Evolutionary conservation across 495 filamentous ascomycete species (phyloP), one percentile per base, ranked within the genome.

Genomic region (Podospora bellae-mahoneyi): DNA sequence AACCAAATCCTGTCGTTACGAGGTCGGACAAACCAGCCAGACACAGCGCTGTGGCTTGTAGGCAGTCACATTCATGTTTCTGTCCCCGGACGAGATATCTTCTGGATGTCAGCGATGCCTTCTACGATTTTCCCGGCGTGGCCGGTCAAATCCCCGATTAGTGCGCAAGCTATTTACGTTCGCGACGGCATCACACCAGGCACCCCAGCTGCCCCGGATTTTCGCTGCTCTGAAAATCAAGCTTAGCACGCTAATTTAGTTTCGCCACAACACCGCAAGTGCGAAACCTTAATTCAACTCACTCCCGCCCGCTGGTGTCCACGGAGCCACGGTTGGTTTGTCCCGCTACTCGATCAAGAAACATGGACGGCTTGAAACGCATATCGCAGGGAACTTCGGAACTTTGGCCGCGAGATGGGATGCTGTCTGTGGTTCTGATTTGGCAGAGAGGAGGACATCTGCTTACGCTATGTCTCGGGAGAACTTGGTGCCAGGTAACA

Each of bases 281-380:
- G 27, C 64, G 54, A 73, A 75, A 73, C 73, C 62, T 71, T 73
- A 75, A 69, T 56, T 67, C 69, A 68, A 71, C 69, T 60, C 61
- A 64, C 56, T 65, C 39, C 60, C 34, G 44, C 13, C 27, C 64
- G 27, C 55, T 32, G n/a, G 39, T 18, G 26, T 28, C 6, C 39
- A 48, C 39, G 39, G 39, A 15, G n/a, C 6, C 13, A 48, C 39
- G 39, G 39, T 48, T 48, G 13, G 39, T 10, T 48, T 48, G 39
- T 48, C 39, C 39, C 9, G 39, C 39, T 13, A 48, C 23, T 23
- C 23, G 23, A 23, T 23, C 23, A 48, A 10, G 7, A 48, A 48
- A 48, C 39, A 48, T 48, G 7, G 39, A 32, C 30, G 4, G 30
- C 30, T 32, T 10, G 39, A 48, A 48, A 48, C 23, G 23, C 23